A percentile compares a stretch with the other conserved stretches of the same genome.
phyloP scores from a whole-genome alignment of 495 filamentous ascomycete species.

The Neurospora hispaniola region DNA sequence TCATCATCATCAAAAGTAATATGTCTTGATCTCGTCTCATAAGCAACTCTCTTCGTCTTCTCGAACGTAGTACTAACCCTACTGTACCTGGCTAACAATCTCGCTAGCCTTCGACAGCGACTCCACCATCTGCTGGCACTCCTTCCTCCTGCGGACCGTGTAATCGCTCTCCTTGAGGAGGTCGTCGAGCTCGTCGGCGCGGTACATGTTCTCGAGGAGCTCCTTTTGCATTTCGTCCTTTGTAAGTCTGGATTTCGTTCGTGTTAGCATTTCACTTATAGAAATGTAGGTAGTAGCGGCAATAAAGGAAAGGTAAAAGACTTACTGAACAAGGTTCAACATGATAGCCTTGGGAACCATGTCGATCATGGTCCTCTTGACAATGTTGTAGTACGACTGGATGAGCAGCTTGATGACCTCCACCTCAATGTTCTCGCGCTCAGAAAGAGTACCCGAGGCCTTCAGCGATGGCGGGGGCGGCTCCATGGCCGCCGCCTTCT shows the following conservation, averaged over 20 bases:
- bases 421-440: slow-evolving; percentile 88
- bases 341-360: slow-evolving; percentile 99
- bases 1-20: neutral
- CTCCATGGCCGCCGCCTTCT: slow-evolving; percentile 99
- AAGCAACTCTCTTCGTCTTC: neutral
- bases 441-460: slow-evolving; percentile 81
- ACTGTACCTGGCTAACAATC: slow-evolving; percentile 97
- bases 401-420: slow-evolving; percentile 98
- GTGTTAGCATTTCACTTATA: neutral
- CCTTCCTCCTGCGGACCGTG: slow-evolving; percentile 88
- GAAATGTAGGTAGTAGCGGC: neutral
- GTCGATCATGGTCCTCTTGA: slow-evolving; percentile 96
- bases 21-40: neutral
- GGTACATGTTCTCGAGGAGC: slow-evolving; percentile 96
- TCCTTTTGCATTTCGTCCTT: slow-evolving; percentile 99
- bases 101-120: slow-evolving; percentile 77
- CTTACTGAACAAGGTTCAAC: slow-evolving; percentile 89
- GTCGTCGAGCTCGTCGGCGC: slow-evolving; percentile 77
- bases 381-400: slow-evolving; percentile 94
- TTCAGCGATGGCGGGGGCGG: slow-evolving; percentile 86
- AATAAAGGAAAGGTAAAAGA: neutral
- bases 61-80: slow-evolving; percentile 9
- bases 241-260: slow-evolving; percentile 50
- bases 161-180: slow-evolving; percentile 97
- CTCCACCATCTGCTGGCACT: slow-evolving; percentile 99